Base-by-base conservation (phyloP, 2,329 filamentous ascomycete genomes). In the Pseudogymnoascus verrucosus region DNA sequence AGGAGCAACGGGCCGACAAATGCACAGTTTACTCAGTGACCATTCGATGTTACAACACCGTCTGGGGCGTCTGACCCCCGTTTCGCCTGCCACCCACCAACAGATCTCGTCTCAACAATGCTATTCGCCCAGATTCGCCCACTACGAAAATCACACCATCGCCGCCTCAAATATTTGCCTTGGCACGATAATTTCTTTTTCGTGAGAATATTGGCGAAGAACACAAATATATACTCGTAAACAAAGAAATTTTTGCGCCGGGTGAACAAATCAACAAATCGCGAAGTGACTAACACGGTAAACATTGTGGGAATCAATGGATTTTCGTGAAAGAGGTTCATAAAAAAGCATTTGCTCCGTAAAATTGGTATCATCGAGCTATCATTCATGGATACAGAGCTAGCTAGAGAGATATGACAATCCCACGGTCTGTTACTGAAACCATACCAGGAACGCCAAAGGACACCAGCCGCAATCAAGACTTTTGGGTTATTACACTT, bases 401-500 rank as follows among this genome's bases (percentile, higher is more conserved):
- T 68, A 64, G 68, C 69, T 72, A 73, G 63, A 60, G 59, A 64
- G 59, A 37, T 23, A 61, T 39, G 37, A 39, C 34, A 39, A 37
- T 37, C 59, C 34, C 59, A 61, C 59, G 37, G 34, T 61, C 59
- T 57, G 51, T 57, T 57, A 57, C 51, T 57, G 51, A 57, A 57
- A 57, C 51, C 71, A 70, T 73, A 67, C 69, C 26, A 71, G 62
- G 44, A 72, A 73, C 70, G 71, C 71, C 71, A 61, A 44, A 62
- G 61, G 66, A 65, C 61, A 66, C 66, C 67, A 44, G 62, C 64
- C 51, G 51, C 39, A 61, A 64, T 68, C 67, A 66, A 68, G 65
- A 68, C 67, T 61, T 61, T 39, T 39, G 59, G 28, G 28, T 64
- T 59, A 37, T 62, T 47, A 65, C 61, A 65, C 66, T 84, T 96